Percentiles rank a stretch among this genome's conserved stretches.
Conservation (phyloP, 2,329 filamentous ascomycete genomes). For the Penicillium sp. region DNA sequence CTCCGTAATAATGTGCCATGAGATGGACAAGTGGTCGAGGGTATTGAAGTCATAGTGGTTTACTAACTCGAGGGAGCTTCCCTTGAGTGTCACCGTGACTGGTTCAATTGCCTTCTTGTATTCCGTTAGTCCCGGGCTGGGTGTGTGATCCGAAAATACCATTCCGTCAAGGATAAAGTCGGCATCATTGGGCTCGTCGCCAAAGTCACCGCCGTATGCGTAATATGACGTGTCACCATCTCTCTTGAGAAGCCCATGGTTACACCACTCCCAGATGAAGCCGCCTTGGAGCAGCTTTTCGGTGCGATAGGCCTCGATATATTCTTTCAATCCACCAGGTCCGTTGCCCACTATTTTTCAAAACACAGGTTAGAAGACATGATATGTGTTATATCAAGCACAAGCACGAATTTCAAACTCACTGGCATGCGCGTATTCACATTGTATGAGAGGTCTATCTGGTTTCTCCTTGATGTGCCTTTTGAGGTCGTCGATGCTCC, state of each 20-base stretch:
- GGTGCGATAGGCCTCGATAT: constrained; percentile 62
- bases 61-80: constrained; percentile 42
- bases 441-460: constrained; percentile 49
- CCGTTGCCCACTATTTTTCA: constrained; percentile 62
- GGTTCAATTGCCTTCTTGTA: constrained; percentile 60
- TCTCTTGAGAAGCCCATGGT: constrained; percentile 56
- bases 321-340: constrained; percentile 68
- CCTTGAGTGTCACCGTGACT: constrained; percentile 45
- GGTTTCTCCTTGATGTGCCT: constrained; percentile 45
- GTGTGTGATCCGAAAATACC: constrained; percentile 50
- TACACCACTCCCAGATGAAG: constrained; percentile 67
- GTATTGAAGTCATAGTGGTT: constrained; percentile 55
- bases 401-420: neutral
- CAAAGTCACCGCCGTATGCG: constrained; percentile 64
- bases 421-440: constrained; percentile 59
- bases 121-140: constrained; percentile 58
- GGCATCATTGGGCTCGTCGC: constrained; percentile 59
- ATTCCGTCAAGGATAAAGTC: constrained; percentile 65
- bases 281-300: constrained; percentile 65
- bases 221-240: constrained; percentile 46
- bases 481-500: constrained; percentile 53
- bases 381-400: neutral
- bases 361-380: neutral
- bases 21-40: constrained; percentile 44
- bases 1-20: constrained; percentile 24